Base-by-base conservation (phyloP, 148 eudicot genomes). In the Amaranthus hypochondriacus region DNA sequence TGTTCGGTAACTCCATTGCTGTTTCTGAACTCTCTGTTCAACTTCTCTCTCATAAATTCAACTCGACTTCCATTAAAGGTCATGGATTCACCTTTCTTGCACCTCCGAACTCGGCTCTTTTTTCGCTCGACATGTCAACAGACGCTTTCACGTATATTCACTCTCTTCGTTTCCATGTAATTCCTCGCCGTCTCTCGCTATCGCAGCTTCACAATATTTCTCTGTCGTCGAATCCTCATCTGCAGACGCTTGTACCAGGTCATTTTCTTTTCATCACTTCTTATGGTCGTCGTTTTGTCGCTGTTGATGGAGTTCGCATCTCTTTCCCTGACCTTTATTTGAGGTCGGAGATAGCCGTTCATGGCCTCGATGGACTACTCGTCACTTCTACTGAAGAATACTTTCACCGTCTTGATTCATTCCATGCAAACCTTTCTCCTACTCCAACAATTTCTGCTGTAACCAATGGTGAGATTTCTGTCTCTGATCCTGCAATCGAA, bases 291-390 rank as follows among this genome's bases (percentile, higher is more conserved):
- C 80, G 74, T n/a, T 62, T 63, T 43, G 64, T 87, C 18, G 46
- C 76, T 48, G 77, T 83, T 46, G 83, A 87, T 50, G 88, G 90
- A 11, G 87, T 85, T 11, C 77, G 83, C 9, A 28, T 87, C 8
- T 67, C 87, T 48, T 46, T 15, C 7, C 88, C 90, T 52, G 87
- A 85, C 68, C 79, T 87, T 12, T 82, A 74, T 48, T 43, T 87
- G 54, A 84, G 84, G 21, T 15, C 84, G 9, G 54, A 71, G 2
- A 58, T 81, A 62, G 90, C 79, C 6, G 87, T 79, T 15, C 90
- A 87, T 14, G 90, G 90, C 8, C 83, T 87, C 3, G 88, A 85
- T 62, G 88, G 88, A 4, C 80, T 83, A 60, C 83, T 87, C 12
- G 72, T 74, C 7, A 79, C 87, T 55, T 73, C 79, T 54, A 51